phyloP scores from a whole-genome alignment of 352 stramenopile genomes.

The Thalassiosira sp. region DNA sequence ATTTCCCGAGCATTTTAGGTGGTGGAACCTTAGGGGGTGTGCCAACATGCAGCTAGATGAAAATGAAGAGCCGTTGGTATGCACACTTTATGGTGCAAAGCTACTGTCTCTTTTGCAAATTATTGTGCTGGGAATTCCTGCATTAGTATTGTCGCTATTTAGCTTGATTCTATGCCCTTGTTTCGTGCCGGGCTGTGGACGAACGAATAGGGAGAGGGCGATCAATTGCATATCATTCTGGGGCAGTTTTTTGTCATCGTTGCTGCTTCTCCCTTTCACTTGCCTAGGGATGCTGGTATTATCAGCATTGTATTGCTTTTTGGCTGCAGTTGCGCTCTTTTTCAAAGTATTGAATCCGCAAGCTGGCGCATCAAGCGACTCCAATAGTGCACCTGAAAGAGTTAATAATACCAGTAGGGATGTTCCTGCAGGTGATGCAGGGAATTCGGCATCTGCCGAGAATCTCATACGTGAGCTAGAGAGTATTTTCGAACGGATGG shows the following conservation, averaged over 20 bases:
- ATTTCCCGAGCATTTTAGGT: constrained; percentile 88
- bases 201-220: constrained; percentile 34
- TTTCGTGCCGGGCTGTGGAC: constrained; percentile 20
- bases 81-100: constrained; percentile 24
- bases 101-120: constrained; percentile 48
- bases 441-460: constrained; percentile 38
- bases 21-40: constrained; percentile 63
- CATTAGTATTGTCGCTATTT: constrained; percentile 32
- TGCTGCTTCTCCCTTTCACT: constrained; percentile 54
- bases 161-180: constrained; percentile 50
- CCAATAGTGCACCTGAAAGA: neutral
- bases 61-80: constrained; percentile 32
- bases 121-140: constrained; percentile 48
- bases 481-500: constrained; percentile 40
- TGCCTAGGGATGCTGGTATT: constrained; percentile 34
- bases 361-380: constrained; percentile 35
- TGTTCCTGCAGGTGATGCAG: constrained; percentile 19
- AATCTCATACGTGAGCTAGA: constrained; percentile 49
- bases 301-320: constrained; percentile 32
- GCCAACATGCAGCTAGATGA: constrained; percentile 61
- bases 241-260: constrained; percentile 49
- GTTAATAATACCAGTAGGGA: constrained; percentile 13
- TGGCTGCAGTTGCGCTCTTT: constrained; percentile 16
- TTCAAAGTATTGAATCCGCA: constrained; percentile 23
- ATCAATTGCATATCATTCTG: constrained; percentile 59